Conservation (phyloP, 441 rosid genomes). For the Eugenia klotzschiana region DNA sequence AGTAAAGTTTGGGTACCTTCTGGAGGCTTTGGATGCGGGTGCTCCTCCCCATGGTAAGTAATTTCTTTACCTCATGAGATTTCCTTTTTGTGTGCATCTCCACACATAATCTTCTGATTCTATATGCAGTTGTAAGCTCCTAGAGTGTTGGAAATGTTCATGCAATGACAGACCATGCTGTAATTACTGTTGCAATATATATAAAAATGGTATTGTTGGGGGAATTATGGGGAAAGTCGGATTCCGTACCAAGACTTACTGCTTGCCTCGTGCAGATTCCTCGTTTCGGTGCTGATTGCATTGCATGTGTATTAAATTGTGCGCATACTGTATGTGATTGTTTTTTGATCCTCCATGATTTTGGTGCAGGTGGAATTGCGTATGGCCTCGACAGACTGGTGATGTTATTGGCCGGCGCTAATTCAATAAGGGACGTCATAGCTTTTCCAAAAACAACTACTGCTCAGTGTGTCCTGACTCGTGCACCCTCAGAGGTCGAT, state of each 20-base stretch:
- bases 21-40: conserved; percentile 94
- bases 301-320: neutral
- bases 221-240: neutral
- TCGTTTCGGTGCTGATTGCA: neutral
- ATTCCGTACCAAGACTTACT: neutral
- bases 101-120: neutral
- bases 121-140: neutral
- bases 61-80: neutral
- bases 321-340: neutral
- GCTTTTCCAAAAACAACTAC: conserved; percentile 96
- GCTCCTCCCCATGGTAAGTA: conserved; percentile 91
- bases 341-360: neutral
- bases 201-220: neutral
- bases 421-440: conserved; percentile 77
- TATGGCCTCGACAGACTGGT: conserved; percentile 83
- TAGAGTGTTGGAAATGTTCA: neutral
- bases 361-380: conserved; percentile 73
- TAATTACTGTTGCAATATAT: neutral
- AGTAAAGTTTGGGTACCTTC: conserved; percentile 80
- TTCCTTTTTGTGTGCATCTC: neutral
- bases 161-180: neutral
- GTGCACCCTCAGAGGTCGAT: conserved; percentile 77
- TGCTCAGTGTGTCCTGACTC: conserved; percentile 79
- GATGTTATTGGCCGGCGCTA: conserved; percentile 67
- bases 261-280: neutral